Base-by-base conservation (phyloP, 2,329 filamentous ascomycete genomes). In the Grosmannia serpens region DNA sequence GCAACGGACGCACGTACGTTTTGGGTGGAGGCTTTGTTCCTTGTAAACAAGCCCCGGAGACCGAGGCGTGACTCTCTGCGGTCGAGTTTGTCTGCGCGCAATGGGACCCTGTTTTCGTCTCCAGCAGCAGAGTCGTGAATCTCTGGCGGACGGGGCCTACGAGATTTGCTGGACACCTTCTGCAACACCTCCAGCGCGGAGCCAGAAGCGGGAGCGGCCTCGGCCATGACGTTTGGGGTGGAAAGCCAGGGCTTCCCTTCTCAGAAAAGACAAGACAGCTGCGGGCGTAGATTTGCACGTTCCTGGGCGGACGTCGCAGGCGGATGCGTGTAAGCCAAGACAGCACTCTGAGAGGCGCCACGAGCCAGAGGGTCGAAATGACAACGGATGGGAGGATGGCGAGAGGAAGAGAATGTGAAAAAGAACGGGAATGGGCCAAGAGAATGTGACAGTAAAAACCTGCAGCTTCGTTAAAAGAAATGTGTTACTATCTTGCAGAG, bases 1-100 rank as follows among this genome's bases (percentile, higher is more conserved):
- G 70, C 73, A 44, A 80, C 64, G 1, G 78, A 80, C 38, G 73
- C 70, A 58, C 76, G 76, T 58, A 76, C 71, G 24, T 61, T 56
- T 2, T 57, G 54, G 31, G 24, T 70, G 11, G 67, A 66, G n/a
- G 70, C 10, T 29, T 59, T 61, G 57, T 60, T 61, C 17, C 46
- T 27, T 9, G 55, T 17, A 22, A 84, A 83, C 10, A 84, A 71
- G 61, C 70, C 76, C 57, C 77, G 72, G 54, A 83, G 66, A 4
- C 76, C 79, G 55, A 82, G 65, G 59, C 73, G 77, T 20, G 80
- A 82, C 60, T 81, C 79, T 61, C 79, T 71, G 65, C 71, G 75
- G 58, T 66, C 67, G 27, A 74, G 64, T 63, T 73, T 79, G 4
- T 67, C 72, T 9, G 68, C 62, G 49, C 76, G 75, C 58, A 79